Evolutionary conservation across 345 rosid genomes (phyloP).

Genomic region (Linum trigynum): DNA sequence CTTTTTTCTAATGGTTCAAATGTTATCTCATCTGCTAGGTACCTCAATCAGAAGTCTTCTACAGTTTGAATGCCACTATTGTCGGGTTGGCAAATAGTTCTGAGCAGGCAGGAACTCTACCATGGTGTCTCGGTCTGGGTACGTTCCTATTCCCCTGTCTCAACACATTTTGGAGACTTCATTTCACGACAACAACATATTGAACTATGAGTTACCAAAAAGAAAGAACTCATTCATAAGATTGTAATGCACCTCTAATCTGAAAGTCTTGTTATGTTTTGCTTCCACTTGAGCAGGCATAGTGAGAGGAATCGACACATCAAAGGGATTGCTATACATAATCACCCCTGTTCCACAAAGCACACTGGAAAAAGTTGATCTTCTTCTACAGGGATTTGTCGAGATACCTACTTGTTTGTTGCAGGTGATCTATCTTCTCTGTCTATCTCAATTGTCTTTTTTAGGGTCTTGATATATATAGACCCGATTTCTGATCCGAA

Average conservation of each 20-base stretch:
- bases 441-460: background rate
- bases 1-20: slow-evolving; percentile 13
- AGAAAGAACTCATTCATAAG: background rate
- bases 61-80: slow-evolving; percentile 74
- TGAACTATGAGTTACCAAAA: background rate
- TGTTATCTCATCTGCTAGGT: slow-evolving; percentile 36
- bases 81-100: slow-evolving; percentile 81
- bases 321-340: slow-evolving; percentile 55
- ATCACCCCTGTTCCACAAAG: slow-evolving; percentile 70
- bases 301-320: slow-evolving; percentile 71
- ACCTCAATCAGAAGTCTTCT: slow-evolving; percentile 49
- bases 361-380: slow-evolving; percentile 68
- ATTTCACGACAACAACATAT: background rate
- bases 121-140: slow-evolving; percentile 87
- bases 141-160: slow-evolving; percentile 18
- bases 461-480: too few species aligned
- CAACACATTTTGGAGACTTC: background rate
- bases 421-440: slow-evolving; percentile 39
- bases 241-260: background rate
- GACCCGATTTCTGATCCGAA: background rate
- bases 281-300: slow-evolving; percentile 45
- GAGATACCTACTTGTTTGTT: slow-evolving; percentile 74
- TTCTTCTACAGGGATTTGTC: slow-evolving; percentile 67
- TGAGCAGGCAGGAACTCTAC: slow-evolving; percentile 47
- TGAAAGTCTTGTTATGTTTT: background rate